phyloP scores from a whole-genome alignment of 2,329 filamentous ascomycete genomes.

The Cladosporium sp. region DNA sequence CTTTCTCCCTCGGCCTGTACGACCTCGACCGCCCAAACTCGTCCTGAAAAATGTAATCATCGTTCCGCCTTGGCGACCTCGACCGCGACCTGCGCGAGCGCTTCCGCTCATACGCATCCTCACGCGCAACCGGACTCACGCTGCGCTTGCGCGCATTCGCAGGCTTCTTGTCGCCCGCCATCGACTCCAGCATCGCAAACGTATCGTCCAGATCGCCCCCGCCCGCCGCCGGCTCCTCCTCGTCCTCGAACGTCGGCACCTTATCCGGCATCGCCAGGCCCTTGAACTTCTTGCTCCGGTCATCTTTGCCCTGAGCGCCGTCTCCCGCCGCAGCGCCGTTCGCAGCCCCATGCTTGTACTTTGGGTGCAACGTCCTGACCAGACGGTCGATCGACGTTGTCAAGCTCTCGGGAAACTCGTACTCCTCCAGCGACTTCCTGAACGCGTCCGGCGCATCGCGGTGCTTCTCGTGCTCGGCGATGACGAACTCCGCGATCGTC shows the following conservation, averaged over 20 bases:
- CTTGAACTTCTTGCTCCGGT: slow-evolving; percentile 83
- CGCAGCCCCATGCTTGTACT: slow-evolving; percentile 58
- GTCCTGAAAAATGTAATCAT: slow-evolving; percentile 52
- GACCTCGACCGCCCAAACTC: slow-evolving; percentile 49
- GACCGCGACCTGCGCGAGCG: slow-evolving; percentile 44
- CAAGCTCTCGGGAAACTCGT: slow-evolving; percentile 80
- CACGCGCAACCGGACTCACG: slow-evolving; percentile 49
- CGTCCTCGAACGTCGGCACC: slow-evolving; percentile 47
- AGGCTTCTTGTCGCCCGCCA: slow-evolving; percentile 61
- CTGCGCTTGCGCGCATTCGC: slow-evolving; percentile 52
- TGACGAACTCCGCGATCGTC: slow-evolving; percentile 92
- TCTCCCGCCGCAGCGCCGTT: slow-evolving; percentile 25
- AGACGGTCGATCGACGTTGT: slow-evolving; percentile 88
- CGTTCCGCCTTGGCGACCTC: slow-evolving; percentile 42
- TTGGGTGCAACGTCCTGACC: slow-evolving; percentile 83
- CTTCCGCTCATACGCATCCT: slow-evolving; percentile 35
- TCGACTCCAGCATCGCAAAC: slow-evolving; percentile 78
- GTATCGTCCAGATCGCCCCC: slow-evolving; percentile 70
- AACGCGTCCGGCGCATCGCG: slow-evolving; percentile 61
- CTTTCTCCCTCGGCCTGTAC: slow-evolving; percentile 30
- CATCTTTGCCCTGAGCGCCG: slow-evolving; percentile 46
- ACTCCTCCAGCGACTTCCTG: slow-evolving; percentile 63
- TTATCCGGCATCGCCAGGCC: slow-evolving; percentile 83
- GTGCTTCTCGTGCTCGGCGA: slow-evolving; percentile 78
- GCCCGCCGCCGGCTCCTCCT: slow-evolving; percentile 35